Conservation (phyloP, 2,329 filamentous ascomycete species). For the Pseudocercospora ulei region DNA sequence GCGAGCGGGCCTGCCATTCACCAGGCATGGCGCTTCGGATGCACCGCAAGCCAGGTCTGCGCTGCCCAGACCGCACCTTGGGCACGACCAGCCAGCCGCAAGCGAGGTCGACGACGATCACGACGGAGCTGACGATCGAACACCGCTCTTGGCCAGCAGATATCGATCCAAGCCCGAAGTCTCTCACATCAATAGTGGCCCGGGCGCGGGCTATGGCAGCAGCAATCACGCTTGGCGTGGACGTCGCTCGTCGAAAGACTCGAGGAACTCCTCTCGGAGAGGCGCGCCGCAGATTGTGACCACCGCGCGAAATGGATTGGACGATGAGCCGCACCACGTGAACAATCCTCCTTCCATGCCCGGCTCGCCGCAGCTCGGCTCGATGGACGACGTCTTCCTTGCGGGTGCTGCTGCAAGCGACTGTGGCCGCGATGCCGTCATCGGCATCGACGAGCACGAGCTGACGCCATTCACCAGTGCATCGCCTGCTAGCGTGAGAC, state of each 20-base stretch:
- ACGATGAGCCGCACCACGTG: conserved; percentile 42
- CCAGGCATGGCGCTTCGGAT: conserved; percentile 20
- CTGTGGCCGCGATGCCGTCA: conserved; percentile 41
- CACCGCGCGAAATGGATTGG: conserved; percentile 11
- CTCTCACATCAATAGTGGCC: conserved; percentile 28
- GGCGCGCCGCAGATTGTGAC: conserved; percentile 14
- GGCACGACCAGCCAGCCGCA: conserved; percentile 12
- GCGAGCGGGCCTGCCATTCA: conserved; percentile 25
- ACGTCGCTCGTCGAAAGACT: conserved; percentile 27
- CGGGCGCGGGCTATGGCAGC: conserved; percentile 25
- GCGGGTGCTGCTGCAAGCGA: conserved; percentile 50
- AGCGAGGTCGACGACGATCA: conserved; percentile 41
- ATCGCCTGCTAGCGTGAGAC: conserved; percentile 37
- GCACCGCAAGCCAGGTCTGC: conserved; percentile 11
- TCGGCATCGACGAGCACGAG: conserved; percentile 41
- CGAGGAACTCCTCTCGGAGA: conserved; percentile 24
- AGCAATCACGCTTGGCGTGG: conserved; percentile 25
- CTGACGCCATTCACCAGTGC: conserved; percentile 31
- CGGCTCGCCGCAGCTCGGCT: conserved; percentile 48
- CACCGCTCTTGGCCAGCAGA: conserved; percentile 43
- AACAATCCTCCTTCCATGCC: conserved; percentile 58
- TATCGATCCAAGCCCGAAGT: conserved; percentile 30
- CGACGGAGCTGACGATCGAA: conserved; percentile 43
- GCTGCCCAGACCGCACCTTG: conserved; percentile 7
- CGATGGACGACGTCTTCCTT: conserved; percentile 57